Base-by-base conservation (phyloP, 805 yeast species). In the Saturnispora dispora region DNA sequence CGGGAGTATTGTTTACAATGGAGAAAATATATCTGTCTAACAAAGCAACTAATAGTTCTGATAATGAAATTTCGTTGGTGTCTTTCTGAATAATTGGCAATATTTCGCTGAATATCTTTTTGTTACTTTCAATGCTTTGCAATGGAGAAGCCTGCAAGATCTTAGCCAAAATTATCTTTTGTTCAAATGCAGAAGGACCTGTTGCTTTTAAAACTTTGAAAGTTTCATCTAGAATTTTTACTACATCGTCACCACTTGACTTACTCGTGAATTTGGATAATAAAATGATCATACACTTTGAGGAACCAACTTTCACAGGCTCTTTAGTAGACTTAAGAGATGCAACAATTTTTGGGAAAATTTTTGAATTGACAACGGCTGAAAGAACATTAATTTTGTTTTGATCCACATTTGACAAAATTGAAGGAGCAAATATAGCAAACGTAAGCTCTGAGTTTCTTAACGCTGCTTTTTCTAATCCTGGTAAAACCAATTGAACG, bases 401-500 rank as follows among this genome's bases (percentile, higher is more conserved):
- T 1, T 61, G 50, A 3, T 71, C 50, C 48, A 73, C 30, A 7
- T 66, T 54, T 2, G 41, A 37, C 27, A 83, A 70, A 8, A 88
- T 60, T 10, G 73, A 71, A 3, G 81, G 77, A 2, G 85, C 63
- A n/a, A 83, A 62, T 18, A 60, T 57, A n/a, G 73, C 74, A 52
- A 88, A 77, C 0, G 87, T 77, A 37, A 71, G 65, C 60, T 88
- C 96, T 0, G 96, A 83, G 2, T 95, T 79, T 64, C 96, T 77
- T 56, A 90, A 71, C 47, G 84, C 72, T 1, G 90, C 77, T 62
- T 85, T 88, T 59, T 86, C 90, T 46, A 90, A 59, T 18, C 77
- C 73, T 2, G 95, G 88, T 4, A 61, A 8, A 6, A 64, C 13
- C 3, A 55, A 22, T 5, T 50, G 48, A 15, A 40, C 46, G 36